A percentile compares a stretch with the other conserved stretches of the same genome.
phyloP scores from a whole-genome alignment of 352 stramenopile species.

The Lagenidium giganteum region DNA sequence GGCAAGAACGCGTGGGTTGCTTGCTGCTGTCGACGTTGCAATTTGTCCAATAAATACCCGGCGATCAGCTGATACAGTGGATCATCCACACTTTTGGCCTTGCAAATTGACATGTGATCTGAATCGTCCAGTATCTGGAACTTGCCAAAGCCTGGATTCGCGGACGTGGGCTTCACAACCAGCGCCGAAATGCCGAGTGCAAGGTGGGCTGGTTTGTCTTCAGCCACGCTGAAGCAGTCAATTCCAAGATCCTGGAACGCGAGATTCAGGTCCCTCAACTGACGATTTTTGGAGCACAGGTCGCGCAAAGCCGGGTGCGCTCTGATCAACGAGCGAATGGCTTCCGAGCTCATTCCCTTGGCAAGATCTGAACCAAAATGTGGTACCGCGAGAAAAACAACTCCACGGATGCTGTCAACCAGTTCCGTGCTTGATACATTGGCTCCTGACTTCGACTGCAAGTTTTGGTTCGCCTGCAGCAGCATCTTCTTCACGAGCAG shows the following conservation, averaged over 20 bases:
- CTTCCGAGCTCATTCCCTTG: slow-evolving; percentile 54
- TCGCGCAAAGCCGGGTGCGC: slow-evolving; percentile 73
- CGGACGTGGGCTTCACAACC: slow-evolving; percentile 72
- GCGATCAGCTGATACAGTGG: slow-evolving; percentile 65
- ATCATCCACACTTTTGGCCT: slow-evolving; percentile 58
- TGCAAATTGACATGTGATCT: slow-evolving; percentile 88
- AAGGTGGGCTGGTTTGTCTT: slow-evolving; percentile 51
- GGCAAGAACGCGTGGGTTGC: too few species aligned
- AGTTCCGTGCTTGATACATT: slow-evolving; percentile 6
- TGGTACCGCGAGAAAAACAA: slow-evolving; percentile 79
- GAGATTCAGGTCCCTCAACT: slow-evolving; percentile 61
- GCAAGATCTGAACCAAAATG: slow-evolving; percentile 80
- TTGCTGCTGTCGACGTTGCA: too few species aligned
- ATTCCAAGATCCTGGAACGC: slow-evolving; percentile 59
- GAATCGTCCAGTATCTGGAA: slow-evolving; percentile 59
- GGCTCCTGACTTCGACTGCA: slow-evolving; percentile 7
- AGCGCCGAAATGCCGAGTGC: slow-evolving; percentile 67
- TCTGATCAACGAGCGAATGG: slow-evolving; percentile 64
- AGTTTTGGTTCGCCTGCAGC: slow-evolving; percentile 20
- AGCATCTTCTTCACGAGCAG: slow-evolving; percentile 86
- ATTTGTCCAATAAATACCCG: too few species aligned
- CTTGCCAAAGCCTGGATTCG: slow-evolving; percentile 56
- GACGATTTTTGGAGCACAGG: slow-evolving; percentile 45
- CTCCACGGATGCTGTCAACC: slow-evolving; percentile 37
- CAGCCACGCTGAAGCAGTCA: slow-evolving; percentile 68